Base-by-base conservation (phyloP, 768 basidiomycete species). In the Tricholoma sp. region DNA sequence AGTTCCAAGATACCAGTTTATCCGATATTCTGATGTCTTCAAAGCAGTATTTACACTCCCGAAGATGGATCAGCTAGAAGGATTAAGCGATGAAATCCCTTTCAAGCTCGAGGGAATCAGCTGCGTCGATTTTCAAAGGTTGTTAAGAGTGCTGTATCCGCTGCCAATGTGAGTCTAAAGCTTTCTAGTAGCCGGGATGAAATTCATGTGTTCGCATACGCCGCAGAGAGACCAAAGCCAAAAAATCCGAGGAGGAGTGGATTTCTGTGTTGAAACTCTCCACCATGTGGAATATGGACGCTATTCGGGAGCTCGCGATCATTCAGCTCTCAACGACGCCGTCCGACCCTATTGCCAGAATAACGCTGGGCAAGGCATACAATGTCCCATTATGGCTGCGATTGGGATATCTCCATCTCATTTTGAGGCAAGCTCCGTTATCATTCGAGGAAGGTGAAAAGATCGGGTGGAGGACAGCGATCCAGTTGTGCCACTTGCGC, bases 371-470 rank as follows among this genome's bases (percentile, higher is more conserved):
- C 3, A 61, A 59, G 42, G 45, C 50, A 4, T 61, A 47, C n/a
- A 53, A 59, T 41, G 57, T 64, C 31, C 63, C 63, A 8, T 53
- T 55, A 50, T 64, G 63, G 60, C 24, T 64, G 10, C 55, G 56
- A 1, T 45, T 55, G 12, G 60, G 53, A 1, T 61, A 64, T 45
- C 34, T 18, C 8, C 54, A 56, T 18, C 58, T 58, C 33, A 42
- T 59, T 18, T 7, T 42, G 37, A 57, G 42, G n/a, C 5, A 11
- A 9, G 28, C 57, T n/a, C 45, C 50, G 9, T 33, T 53, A 24
- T 52, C 60, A 1, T 32, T 54, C 36, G 48, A 53, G 34, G 60
- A 61, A 11, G 55, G 47, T 12, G 32, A 51, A 10, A 50, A 29
- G 9, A 58, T 64, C 20, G 59, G 55, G 0, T 57, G 50, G 39